These are phyloP conservation scores for Endoconidiophora laricicola DNA, from an alignment of 2,329 filamentous ascomycete genomes.

Conservation along the genomic window DNA sequence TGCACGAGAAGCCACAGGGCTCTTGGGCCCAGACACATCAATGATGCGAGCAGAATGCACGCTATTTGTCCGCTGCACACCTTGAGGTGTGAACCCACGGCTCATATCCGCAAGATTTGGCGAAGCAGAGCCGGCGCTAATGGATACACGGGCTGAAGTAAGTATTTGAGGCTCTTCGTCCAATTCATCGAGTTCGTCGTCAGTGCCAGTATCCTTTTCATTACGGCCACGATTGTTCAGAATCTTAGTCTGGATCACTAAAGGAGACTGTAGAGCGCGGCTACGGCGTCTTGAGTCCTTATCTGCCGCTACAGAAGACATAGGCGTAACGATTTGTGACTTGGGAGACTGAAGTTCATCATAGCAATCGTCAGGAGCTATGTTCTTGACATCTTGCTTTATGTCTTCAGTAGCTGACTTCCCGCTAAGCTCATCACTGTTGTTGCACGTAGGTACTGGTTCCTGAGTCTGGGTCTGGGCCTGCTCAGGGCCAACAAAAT, in stretches of 20 bases:
- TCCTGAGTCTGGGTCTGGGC: not conserved
- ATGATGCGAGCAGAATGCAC: constrained; percentile 41
- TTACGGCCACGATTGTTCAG: constrained; percentile 2
- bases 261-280: constrained; percentile 9
- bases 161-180: constrained; percentile 38
- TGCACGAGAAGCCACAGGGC: constrained; percentile 31
- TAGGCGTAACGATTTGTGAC: not conserved
- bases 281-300: constrained; percentile 8
- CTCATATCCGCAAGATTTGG: constrained; percentile 32
- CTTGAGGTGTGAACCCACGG: constrained; percentile 23
- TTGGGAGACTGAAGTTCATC: not conserved
- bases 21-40: constrained; percentile 36
- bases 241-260: constrained; percentile 10
- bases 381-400: not conserved
- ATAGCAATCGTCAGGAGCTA: not conserved
- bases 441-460: not conserved
- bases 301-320: not conserved
- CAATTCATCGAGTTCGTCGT: constrained; percentile 21
- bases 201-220: constrained; percentile 13
- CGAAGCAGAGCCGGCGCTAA: constrained; percentile 31
- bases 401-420: too few species aligned
- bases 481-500: constrained; percentile 7
- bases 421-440: too few species aligned
- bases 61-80: constrained; percentile 26
- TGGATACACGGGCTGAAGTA: constrained; percentile 39